phyloP scores from a whole-genome alignment of 179 eudicot species.

The Silene coronaria region DNA sequence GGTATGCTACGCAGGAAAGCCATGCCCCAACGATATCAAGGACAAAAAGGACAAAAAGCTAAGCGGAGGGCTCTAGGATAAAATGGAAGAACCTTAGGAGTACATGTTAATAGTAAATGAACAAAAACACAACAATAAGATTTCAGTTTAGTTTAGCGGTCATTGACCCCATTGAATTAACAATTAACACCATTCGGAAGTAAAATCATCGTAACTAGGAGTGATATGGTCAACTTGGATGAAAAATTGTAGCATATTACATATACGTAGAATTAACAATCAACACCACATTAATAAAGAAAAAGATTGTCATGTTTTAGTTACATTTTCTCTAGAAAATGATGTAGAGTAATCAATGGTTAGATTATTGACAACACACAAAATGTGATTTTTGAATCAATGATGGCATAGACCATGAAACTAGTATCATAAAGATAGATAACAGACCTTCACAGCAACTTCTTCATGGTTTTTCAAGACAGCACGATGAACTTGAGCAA shows the following conservation, averaged over 20 bases:
- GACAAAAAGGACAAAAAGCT: too few relatives aligned
- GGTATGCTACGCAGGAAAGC: too few relatives aligned
- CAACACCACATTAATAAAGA: not conserved
- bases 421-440: not conserved
- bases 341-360: not conserved
- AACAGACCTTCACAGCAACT: constrained; percentile 84
- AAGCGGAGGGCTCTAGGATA: too few relatives aligned
- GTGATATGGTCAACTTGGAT: too few relatives aligned
- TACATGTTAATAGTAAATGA: not conserved
- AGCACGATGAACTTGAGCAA: constrained; percentile 91
- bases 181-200: too few relatives aligned
- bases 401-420: not conserved
- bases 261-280: not conserved
- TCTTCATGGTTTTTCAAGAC: constrained; percentile 55
- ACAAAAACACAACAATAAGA: not conserved
- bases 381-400: not conserved
- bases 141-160: not conserved
- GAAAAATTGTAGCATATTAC: not conserved
- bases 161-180: not conserved
- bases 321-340: not conserved
- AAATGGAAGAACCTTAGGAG: not conserved
- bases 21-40: too few relatives aligned
- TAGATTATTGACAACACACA: not conserved
- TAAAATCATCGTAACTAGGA: not conserved
- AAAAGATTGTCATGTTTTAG: not conserved